Evolutionary conservation across 345 rosid genomes (phyloP).

Genomic region (Ricinus communis): DNA sequence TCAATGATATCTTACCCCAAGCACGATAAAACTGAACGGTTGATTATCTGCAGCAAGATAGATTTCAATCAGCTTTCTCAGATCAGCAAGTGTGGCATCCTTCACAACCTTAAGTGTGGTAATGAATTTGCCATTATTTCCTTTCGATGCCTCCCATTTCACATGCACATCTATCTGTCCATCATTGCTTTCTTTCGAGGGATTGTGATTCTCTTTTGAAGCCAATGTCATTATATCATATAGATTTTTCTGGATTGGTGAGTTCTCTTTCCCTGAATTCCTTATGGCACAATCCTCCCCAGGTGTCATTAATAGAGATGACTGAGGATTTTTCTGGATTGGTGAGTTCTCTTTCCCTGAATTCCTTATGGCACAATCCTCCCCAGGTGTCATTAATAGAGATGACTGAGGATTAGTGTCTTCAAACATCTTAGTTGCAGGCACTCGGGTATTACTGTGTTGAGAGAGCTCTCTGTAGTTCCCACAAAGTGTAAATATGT

Average conservation of each 20-base stretch:
- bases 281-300: constrained; percentile 15
- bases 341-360: constrained; percentile 22
- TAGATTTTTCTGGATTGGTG: constrained; percentile 1
- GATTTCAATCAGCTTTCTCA: constrained; percentile 71
- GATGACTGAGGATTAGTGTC: constrained; percentile 23
- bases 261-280: constrained; percentile 21
- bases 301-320: not conserved
- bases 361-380: constrained; percentile 13
- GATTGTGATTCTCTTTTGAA: constrained; percentile 57
- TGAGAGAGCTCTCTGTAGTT: constrained; percentile 86
- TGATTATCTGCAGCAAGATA: constrained; percentile 58
- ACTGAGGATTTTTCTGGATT: constrained; percentile 1
- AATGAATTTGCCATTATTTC: constrained; percentile 50
- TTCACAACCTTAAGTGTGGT: constrained; percentile 51
- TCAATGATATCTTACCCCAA: constrained; percentile 41
- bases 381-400: not conserved
- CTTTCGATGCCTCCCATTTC: constrained; percentile 62
- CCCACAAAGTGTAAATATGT: constrained; percentile 91
- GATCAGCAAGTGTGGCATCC: constrained; percentile 61
- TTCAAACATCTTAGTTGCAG: constrained; percentile 23
- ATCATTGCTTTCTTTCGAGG: constrained; percentile 27
- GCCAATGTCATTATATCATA: constrained; percentile 18
- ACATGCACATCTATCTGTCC: constrained; percentile 50
- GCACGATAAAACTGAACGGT: constrained; percentile 53
- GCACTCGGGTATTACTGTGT: constrained; percentile 43